Base-by-base conservation (phyloP, 2,329 filamentous ascomycete genomes). In the Penicillium sp. region DNA sequence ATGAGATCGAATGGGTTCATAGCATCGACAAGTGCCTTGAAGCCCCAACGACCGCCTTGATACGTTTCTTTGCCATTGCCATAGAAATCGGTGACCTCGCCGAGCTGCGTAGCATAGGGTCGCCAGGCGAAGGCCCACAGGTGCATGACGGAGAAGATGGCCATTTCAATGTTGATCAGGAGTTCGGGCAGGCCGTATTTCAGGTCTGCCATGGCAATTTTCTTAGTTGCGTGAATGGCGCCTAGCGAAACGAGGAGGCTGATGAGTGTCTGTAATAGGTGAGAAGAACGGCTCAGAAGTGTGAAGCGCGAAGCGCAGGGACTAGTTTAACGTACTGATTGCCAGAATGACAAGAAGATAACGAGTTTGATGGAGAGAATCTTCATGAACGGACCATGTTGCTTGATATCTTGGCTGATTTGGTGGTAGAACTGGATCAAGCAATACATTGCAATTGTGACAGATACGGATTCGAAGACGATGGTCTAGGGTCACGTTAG, bases 281-380 rank as follows among this genome's bases (percentile, higher is more conserved):
- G 51, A 53, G 46, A 23, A 20, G 2, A n/a, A 20, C 15, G 32
- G 13, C 36, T 13, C 8, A 37, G 17, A 29, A 7, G n/a, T 13
- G 30, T 30, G 26, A 15, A 36, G 23, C 7, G 6, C 34, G 2
- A 6, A n/a, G 7, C 32, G 29, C 45, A 24, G 39, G 29, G 7
- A 10, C 27, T 23, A n/a, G 7, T 20, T 4, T 23, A 40, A 60
- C 74, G 59, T 63, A 80, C 78, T 26, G 76, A 78, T 67, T 96
- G 91, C 91, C 91, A 96, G 72, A 95, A 95, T 29, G 87, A 91
- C 60, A 96, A 81, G 78, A 96, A 96, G 65, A 96, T 91, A 66
- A 95, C 90, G 23, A 95, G 80, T 73, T 96, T 96, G 74, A 96
- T 94, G 64, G 90, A 88, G 17, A 91, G 68, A 21, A 96, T 85